These are phyloP conservation scores for Saccharomyces hybrid DNA, from an alignment of 1,139 yeast species.

Conservation along the genomic window DNA sequence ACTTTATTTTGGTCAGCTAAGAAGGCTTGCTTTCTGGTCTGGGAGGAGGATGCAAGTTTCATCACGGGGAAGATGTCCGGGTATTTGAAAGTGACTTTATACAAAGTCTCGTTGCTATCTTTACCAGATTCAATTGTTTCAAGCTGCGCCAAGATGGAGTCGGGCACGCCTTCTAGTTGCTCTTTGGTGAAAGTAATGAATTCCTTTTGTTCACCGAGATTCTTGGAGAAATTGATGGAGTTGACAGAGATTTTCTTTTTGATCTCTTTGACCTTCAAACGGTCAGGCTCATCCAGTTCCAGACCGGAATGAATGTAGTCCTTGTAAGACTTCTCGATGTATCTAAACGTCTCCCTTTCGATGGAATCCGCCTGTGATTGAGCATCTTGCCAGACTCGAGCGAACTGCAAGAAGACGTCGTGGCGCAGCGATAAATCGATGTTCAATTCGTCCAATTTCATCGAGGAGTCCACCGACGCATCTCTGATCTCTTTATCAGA, in stretches of 20 bases:
- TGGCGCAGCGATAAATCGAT: slow-evolving; percentile 61
- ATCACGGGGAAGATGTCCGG: slow-evolving; percentile 75
- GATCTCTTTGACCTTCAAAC: slow-evolving; percentile 50
- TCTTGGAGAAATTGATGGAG: slow-evolving; percentile 51
- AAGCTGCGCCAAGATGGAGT: slow-evolving; percentile 51
- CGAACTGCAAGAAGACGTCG: slow-evolving; percentile 57
- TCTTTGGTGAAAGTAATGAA: slow-evolving; percentile 50
- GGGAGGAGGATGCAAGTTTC: slow-evolving; percentile 55
- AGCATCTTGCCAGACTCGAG: slow-evolving; percentile 39
- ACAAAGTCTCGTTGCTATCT: slow-evolving; percentile 36
- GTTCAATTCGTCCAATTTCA: slow-evolving; percentile 44
- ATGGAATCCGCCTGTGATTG: slow-evolving; percentile 32
- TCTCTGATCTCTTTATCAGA: slow-evolving; percentile 55
- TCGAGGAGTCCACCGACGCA: slow-evolving; percentile 59
- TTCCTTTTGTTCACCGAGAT: slow-evolving; percentile 66
- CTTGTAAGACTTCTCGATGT: slow-evolving; percentile 47
- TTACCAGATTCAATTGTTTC: slow-evolving; percentile 38
- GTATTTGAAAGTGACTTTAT: slow-evolving; percentile 69
- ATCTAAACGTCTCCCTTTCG: slow-evolving; percentile 51
- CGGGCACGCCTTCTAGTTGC: slow-evolving; percentile 70
- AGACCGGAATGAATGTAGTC: slow-evolving; percentile 62
- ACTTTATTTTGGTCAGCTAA: slow-evolving; percentile 61
- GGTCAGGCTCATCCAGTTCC: slow-evolving; percentile 41
- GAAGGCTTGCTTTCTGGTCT: slow-evolving; percentile 59
- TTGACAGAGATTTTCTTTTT: slow-evolving; percentile 54